These are phyloP conservation scores for Tricholoma sp. DNA, from an alignment of 768 basidiomycete genomes.

Conservation along the genomic window DNA sequence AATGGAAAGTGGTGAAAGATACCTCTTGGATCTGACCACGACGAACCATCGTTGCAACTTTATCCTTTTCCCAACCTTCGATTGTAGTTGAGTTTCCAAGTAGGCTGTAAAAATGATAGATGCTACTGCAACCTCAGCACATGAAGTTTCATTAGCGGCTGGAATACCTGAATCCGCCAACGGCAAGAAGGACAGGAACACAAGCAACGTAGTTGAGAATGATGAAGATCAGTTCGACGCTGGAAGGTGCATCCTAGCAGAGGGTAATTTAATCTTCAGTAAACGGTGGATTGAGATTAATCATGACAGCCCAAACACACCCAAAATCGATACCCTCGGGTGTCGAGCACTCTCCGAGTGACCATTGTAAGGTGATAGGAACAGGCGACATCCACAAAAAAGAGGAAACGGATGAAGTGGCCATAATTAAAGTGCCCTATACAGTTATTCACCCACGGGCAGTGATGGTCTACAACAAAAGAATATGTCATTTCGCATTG, in stretches of 20 bases:
- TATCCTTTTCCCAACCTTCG: conserved; percentile 98
- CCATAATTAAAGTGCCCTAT: conserved; percentile 92
- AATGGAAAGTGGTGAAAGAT: conserved; percentile 3
- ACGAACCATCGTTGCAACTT: conserved; percentile 78
- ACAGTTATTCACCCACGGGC: conserved; percentile 93
- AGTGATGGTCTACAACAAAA: conserved; percentile 67
- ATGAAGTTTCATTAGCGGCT: background rate
- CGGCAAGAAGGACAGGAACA: conserved; percentile 78
- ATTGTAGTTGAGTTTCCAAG: conserved; percentile 88
- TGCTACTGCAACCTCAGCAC: conserved; percentile 30
- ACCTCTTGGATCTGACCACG: conserved; percentile 84
- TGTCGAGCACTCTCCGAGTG: conserved; percentile 51
- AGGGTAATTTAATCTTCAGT: background rate
- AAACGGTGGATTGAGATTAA: background rate
- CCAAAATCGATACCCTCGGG: conserved; percentile 43
- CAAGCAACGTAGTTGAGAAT: conserved; percentile 84
- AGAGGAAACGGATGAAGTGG: conserved; percentile 85
- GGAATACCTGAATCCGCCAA: conserved; percentile 84
- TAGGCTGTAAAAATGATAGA: conserved; percentile 84
- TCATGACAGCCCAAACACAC: conserved; percentile 28
- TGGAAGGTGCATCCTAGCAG: conserved; percentile 61
- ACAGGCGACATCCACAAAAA: conserved; percentile 89
- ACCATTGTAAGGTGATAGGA: conserved; percentile 86
- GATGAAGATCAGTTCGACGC: conserved; percentile 73
- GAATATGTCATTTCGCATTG: conserved; percentile 3